Base-by-base conservation (phyloP, 2,329 filamentous ascomycete genomes). In the Cladophialophora immunda region DNA sequence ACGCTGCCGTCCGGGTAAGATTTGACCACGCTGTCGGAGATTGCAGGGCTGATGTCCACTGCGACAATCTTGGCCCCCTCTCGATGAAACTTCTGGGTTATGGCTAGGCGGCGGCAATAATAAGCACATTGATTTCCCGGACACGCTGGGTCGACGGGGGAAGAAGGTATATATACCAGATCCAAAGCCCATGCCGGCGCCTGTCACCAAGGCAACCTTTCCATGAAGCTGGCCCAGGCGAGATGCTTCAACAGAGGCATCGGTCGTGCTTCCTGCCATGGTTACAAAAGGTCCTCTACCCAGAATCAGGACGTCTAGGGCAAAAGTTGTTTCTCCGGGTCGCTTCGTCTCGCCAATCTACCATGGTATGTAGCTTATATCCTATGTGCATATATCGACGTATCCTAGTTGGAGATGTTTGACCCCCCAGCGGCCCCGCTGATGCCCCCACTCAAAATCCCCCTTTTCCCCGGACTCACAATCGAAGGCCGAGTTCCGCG, bases 101-200 rank as follows among this genome's bases (percentile, higher is more conserved):
- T 78, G 25, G 76, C 73, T 9, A 78, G 78, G 6, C 5, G 1
- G 17, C 38, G 38, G 17, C 19, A 4, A 22, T 6, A 45, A 45
- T 45, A 45, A 45, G 38, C 13, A 4, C 1, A 3, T 7, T 22
- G 6, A 19, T 45, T 15, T n/a, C 19, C 17, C 1, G 9, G 38
- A 9, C 3, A n/a, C 8, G 2, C 7, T 9, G 17, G 17, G n/a
- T 6, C 6, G n/a, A 38, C n/a, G 38, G 17, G 17, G 38, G 9
- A 41, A 45, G n/a, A 19, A 1, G n/a, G 38, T 45, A 45, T 22
- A 38, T n/a, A 45, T 45, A 45, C 38, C 38, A 4, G 38, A 45
- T 19, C 81, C 80, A 61, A 82, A 76, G 67, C 81, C 81, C 73
- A 80, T 81, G 34, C 72, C 79, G 6, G 78, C 80, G 45, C 80